Base-by-base conservation (phyloP, 305 asterid genomes). In the Fraxinus nigra region DNA sequence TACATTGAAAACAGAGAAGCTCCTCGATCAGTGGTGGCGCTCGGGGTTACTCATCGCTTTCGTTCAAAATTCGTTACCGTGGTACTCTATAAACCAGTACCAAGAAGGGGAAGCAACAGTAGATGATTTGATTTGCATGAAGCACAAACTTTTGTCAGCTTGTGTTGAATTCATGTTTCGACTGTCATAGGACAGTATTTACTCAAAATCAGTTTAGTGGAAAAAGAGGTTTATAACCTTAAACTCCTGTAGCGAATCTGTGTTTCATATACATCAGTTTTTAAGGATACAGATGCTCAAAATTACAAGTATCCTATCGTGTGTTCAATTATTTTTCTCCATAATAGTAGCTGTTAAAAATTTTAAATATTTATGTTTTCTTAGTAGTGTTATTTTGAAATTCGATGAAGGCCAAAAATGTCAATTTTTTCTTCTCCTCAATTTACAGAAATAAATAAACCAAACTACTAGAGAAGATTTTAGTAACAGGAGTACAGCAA, bases 1-100 rank as follows among this genome's bases (percentile, higher is more conserved):
- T 95, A 95, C 93, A 86, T 92, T 11, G 95, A 95, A 91, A 92
- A 91, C 87, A 83, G 92, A 83, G 97, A 87, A 78, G 73, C 90
- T 33, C 92, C 92, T 0, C 85, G 92, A 34, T 88, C 95, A 7
- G 93, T 93, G 0, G 97, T 95, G 77, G 97, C 92, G 0, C 89
- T 95, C 0, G 98, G 98, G 54, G 90, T 92, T 67, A 92, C 98
- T 5, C 97, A 94, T 83, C 93, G 98, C 34, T 95, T 93, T 75
- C 97, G 97, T 75, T 92, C 98, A 0, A 95, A 93, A 79, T 93
- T 82, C 63, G 97, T 95, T 24, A 92, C 97, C 0, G 95, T 93
- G 28, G 93, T 93, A 89, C 97, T 95, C 77, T 93, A 93, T 83
- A 95, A 95, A 87, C 98, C 97, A 0, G 95, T 92, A 78, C 92